These are phyloP conservation scores for Didymella sp. DNA, from an alignment of 2,329 filamentous ascomycete species.

Conservation along the genomic window DNA sequence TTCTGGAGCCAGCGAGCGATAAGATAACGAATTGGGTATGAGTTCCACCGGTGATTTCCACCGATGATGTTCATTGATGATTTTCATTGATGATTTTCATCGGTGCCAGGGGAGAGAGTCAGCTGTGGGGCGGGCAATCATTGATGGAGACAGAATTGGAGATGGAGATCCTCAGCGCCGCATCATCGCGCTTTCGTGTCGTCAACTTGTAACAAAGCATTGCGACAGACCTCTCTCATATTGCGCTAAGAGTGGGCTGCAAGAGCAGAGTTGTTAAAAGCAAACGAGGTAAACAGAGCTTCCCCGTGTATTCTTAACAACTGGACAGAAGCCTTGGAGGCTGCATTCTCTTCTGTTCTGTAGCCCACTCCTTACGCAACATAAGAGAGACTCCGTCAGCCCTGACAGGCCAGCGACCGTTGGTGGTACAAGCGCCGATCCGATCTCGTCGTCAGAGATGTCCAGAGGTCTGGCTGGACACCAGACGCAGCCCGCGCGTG, in stretches of 20 bases:
- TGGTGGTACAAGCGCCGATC: slow-evolving; percentile 2
- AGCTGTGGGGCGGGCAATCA: not conserved
- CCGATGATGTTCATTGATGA: not conserved
- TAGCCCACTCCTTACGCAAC: no score
- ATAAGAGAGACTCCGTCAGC: not conserved
- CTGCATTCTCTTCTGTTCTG: no score
- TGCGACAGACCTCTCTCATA: no score
- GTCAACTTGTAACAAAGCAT: not conserved
- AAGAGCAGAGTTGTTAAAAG: no score
- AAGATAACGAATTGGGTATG: not conserved
- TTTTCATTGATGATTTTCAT: not conserved
- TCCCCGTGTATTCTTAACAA: no score
- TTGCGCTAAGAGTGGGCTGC: no score
- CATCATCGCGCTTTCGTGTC: not conserved
- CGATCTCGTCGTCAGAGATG: slow-evolving; percentile 2
- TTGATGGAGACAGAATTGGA: not conserved
- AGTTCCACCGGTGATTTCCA: not conserved
- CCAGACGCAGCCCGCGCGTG: not conserved
- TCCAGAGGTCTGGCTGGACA: not conserved
- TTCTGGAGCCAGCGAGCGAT: no score
- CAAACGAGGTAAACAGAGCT: no score
- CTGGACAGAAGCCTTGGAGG: no score
- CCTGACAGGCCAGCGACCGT: not conserved
- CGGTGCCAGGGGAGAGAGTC: not conserved
- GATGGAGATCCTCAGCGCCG: not conserved